Conservation (phyloP, 805 yeast genomes). For the Monosporozyma unispora region DNA sequence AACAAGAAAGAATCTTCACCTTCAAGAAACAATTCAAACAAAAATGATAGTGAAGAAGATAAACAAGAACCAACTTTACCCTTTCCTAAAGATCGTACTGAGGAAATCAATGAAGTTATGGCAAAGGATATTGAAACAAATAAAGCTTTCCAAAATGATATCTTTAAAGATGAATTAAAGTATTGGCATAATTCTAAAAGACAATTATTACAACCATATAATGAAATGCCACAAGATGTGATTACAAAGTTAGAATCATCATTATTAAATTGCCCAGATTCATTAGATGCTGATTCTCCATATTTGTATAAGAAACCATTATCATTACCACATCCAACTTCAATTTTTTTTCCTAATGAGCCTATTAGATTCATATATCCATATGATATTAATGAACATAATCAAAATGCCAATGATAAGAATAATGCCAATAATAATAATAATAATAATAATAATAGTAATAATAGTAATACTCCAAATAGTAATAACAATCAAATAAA, state of each 20-base stretch:
- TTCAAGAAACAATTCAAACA: not conserved
- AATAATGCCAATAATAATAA: conserved; percentile 17
- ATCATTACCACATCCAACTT: conserved; percentile 78
- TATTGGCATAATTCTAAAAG: conserved; percentile 25
- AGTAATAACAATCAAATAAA: not conserved
- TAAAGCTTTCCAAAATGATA: conserved; percentile 22
- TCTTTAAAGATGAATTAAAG: conserved; percentile 25
- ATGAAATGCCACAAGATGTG: conserved; percentile 24
- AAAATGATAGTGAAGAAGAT: not conserved
- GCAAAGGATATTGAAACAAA: conserved; percentile 18
- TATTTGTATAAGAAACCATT: conserved; percentile 52
- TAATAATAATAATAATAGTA: not conserved
- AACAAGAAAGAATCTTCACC: not conserved
- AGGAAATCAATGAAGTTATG: conserved; percentile 23
- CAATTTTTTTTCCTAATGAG: conserved; percentile 70
- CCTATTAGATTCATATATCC: conserved; percentile 28
- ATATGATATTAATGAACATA: conserved; percentile 7
- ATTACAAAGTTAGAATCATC: conserved; percentile 56
- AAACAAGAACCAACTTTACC: conserved; percentile 9
- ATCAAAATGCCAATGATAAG: not conserved
- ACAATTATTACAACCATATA: conserved; percentile 23
- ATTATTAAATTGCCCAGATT: conserved; percentile 83
- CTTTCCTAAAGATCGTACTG: conserved; percentile 23
- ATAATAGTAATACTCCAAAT: not conserved
- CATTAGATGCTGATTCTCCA: conserved; percentile 83